These are phyloP conservation scores for Chloropicon primus DNA, from an alignment of 139 green algal species.

Conservation along the genomic window DNA sequence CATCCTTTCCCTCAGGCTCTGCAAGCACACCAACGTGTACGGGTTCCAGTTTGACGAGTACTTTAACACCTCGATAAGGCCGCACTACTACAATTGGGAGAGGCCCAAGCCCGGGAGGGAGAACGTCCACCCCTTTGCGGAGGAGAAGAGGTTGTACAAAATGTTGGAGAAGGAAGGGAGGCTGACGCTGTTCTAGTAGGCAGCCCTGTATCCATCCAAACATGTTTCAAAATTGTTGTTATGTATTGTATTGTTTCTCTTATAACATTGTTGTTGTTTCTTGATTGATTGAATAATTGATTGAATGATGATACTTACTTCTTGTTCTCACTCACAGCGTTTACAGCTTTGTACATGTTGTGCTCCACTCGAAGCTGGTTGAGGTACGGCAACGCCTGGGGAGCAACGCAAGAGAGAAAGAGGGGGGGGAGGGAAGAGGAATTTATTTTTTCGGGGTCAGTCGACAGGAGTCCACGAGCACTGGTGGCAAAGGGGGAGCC, in stretches of 20 bases:
- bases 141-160: conserved; percentile 1
- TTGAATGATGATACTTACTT: no score
- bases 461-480: no score
- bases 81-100: conserved; percentile 30
- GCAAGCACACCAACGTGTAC: conserved; percentile 19
- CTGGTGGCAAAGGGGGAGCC: no score
- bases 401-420: no score
- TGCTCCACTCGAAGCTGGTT: background rate
- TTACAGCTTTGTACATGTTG: background rate
- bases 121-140: conserved; percentile 11
- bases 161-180: background rate
- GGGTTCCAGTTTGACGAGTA: conserved; percentile 18
- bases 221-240: no score
- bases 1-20: conserved; percentile 15
- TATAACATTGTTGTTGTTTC: no score
- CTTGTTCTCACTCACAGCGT: background rate
- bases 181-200: background rate
- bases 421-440: no score
- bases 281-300: no score
- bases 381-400: background rate
- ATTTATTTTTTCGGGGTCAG: no score
- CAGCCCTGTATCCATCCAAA: no score
- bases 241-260: no score
- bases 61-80: conserved; percentile 10
- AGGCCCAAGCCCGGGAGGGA: conserved; percentile 16